Evolutionary conservation across 2,329 filamentous ascomycete genomes (phyloP), one percentile per base, ranked within the genome.

Genomic region (Verticillium tricorpus): DNA sequence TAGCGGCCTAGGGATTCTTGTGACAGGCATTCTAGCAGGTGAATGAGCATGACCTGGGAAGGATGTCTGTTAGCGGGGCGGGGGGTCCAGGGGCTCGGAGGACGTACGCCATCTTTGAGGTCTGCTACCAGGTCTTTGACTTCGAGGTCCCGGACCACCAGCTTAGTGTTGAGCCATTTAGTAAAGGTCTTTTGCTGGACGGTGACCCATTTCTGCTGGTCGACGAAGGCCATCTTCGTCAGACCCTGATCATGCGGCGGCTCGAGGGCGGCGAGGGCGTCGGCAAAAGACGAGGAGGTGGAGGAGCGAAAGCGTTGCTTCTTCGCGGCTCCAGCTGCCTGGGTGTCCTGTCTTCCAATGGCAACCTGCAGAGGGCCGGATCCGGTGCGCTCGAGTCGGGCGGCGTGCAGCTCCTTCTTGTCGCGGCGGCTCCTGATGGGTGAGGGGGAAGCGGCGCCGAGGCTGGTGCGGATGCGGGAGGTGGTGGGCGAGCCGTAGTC

Each of bases 141-240:
- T 71, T 89, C 88, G 66, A 97, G 79, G 61, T 89, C 81, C 68
- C 94, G 87, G 64, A 82, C 84, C 74, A 90, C 89, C 70, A 99
- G 82, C 80, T 99, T 99, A 70, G 92, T 96, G 78, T 99, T 99
- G 68, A 99, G 86, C 78, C 95, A 99, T 91, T 98, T 99, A 63
- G 93, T 97, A 78, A 99, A 99, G 32, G 95, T 99, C 85, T 98
- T 99, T 77, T 98, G 90, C 82, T 98, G 94, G 78, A 97, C 93
- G 73, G 82, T 87, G 70, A 89, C 84, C 87, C 87, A 89, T 74
- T 83, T 81, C 75, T 88, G 84, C 77, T 89, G 84, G 73, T 87
- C 85, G 67, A 82, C 77, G 74, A 80, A 86, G 62, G 84, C 85
- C 86, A 89, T 89, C 75, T 80, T 88, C 70, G 77, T 77, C 66